These are phyloP conservation scores for Sporisorium scitamineum DNA, from an alignment of 1,284 basidiomycete genomes.

Conservation along the genomic window DNA sequence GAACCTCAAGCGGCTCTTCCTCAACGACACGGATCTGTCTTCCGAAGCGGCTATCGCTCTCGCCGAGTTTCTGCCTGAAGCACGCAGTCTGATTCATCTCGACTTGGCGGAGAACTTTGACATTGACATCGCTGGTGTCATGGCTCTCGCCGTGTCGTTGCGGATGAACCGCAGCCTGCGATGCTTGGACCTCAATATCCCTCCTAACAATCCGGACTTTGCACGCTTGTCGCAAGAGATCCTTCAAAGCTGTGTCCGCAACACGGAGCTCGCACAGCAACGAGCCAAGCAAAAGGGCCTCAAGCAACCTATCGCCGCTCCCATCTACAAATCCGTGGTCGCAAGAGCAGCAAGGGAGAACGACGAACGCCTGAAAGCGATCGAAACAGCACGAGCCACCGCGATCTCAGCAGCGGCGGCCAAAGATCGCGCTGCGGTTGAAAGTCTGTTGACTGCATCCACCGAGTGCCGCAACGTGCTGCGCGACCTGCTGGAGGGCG, in stretches of 20 bases:
- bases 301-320: conserved; percentile 59
- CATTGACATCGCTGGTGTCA: conserved; percentile 88
- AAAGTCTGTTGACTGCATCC: conserved; percentile 34
- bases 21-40: conserved; percentile 83
- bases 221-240: conserved; percentile 74
- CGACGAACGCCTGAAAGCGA: conserved; percentile 51
- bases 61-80: conserved; percentile 94
- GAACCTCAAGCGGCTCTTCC: conserved; percentile 89
- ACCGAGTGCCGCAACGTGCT: conserved; percentile 48
- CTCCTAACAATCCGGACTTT: conserved; percentile 84
- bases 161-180: conserved; percentile 85
- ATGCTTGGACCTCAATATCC: conserved; percentile 92
- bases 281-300: conserved; percentile 50
- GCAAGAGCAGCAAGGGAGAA: conserved; percentile 58
- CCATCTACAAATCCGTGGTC: conserved; percentile 63
- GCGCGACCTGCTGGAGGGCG: conserved; percentile 45
- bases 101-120: conserved; percentile 70
- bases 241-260: conserved; percentile 82
- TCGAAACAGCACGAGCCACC: conserved; percentile 37
- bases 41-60: conserved; percentile 91
- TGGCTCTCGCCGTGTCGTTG: conserved; percentile 87
- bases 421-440: conserved; percentile 23
- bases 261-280: conserved; percentile 58
- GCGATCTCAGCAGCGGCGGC: conserved; percentile 23
- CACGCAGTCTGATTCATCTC: conserved; percentile 85